Evolutionary conservation across 1,284 basidiomycete genomes (phyloP).

Genomic region (Marasmius fiardii): DNA sequence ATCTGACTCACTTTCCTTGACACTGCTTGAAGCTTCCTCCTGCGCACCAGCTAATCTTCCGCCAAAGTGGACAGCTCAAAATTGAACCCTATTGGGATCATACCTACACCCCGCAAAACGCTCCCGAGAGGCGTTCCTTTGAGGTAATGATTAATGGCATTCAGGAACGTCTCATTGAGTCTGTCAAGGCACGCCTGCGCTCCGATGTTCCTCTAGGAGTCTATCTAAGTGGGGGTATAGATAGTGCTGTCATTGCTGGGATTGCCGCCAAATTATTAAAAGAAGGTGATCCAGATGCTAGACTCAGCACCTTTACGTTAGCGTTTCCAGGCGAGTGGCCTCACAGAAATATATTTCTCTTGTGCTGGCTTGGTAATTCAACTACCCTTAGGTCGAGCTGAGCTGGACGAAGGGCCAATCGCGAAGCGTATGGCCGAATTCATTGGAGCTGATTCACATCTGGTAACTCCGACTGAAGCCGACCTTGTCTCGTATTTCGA

Average conservation of each 20-base stretch:
- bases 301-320: conserved; percentile 10
- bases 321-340: conserved; percentile 10
- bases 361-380: neutral
- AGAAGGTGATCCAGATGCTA: conserved; percentile 9
- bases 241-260: conserved; percentile 17
- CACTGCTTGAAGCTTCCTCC: conserved; percentile 6
- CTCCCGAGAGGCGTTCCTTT: conserved; percentile 3
- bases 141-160: conserved; percentile 12
- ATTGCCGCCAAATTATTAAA: conserved; percentile 15
- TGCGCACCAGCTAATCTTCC: conserved; percentile 6
- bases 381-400: neutral
- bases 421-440: conserved; percentile 15
- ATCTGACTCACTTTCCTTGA: neutral
- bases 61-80: conserved; percentile 6
- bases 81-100: conserved; percentile 15
- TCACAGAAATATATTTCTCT: neutral
- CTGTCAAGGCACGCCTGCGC: conserved; percentile 12
- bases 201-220: conserved; percentile 14
- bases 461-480: conserved; percentile 13
- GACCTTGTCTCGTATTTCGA: conserved; percentile 16
- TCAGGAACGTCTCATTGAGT: conserved; percentile 9
- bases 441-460: conserved; percentile 14
- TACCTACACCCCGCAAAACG: neutral
- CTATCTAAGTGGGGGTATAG: conserved; percentile 20
- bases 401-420: conserved; percentile 12